phyloP scores from a whole-genome alignment of 495 filamentous ascomycete genomes.

The Trypethelium eluteriae region DNA sequence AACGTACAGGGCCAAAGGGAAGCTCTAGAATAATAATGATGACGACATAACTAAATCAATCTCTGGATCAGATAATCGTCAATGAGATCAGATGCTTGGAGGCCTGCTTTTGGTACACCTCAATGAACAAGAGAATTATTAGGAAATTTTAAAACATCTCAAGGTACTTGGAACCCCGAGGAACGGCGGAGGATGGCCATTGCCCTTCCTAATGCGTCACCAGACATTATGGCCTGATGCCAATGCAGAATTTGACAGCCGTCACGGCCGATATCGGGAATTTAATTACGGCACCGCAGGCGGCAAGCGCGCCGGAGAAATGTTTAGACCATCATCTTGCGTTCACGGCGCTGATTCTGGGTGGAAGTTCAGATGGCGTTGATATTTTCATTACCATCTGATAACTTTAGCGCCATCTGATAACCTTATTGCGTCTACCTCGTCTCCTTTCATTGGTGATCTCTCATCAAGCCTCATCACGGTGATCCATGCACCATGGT shows the following conservation, averaged over 20 bases:
- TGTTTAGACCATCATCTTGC: neutral
- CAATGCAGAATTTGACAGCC: neutral
- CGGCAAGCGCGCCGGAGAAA: neutral
- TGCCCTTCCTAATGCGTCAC: neutral
- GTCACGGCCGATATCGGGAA: neutral
- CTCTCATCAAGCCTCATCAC: neutral
- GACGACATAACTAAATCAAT: neutral
- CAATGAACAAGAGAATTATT: neutral
- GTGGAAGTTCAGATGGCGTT: neutral
- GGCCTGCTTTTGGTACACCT: neutral
- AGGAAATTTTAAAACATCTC: neutral
- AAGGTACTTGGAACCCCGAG: neutral
- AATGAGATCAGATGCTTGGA: neutral
- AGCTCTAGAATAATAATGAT: neutral
- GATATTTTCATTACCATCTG: slow-evolving; percentile 7
- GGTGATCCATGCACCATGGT: neutral
- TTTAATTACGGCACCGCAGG: neutral
- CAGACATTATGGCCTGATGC: neutral
- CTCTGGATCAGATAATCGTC: neutral
- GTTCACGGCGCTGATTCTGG: neutral
- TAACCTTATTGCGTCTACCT: slow-evolving; percentile 10
- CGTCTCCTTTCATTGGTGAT: neutral
- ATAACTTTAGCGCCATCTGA: slow-evolving; percentile 12
- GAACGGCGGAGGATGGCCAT: neutral
- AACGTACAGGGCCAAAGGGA: neutral